Percentiles rank a stretch among this genome's conserved stretches.
Evolutionary conservation across 2,329 filamentous ascomycete genomes (phyloP).

Genomic region (Tolypocladium tropicale): DNA sequence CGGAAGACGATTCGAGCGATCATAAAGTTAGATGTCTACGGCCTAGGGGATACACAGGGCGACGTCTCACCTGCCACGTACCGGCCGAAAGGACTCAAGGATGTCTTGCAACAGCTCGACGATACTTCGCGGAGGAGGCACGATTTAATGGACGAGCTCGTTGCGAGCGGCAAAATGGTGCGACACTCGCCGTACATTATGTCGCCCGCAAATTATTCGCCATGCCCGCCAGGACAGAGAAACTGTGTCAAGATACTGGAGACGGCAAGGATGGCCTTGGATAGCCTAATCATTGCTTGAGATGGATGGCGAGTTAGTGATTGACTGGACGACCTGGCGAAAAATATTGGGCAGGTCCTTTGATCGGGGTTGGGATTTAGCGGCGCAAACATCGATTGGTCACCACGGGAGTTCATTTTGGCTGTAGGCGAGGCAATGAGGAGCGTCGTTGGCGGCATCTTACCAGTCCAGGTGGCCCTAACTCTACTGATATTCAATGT

Average conservation of each 20-base stretch:
- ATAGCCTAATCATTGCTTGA: constrained; percentile 43
- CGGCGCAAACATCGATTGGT: background rate
- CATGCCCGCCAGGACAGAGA: constrained; percentile 22
- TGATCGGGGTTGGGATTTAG: background rate
- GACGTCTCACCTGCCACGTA: constrained; percentile 5
- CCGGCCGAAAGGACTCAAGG: constrained; percentile 39
- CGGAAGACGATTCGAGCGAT: constrained; percentile 41
- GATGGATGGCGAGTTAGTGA: background rate
- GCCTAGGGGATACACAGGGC: constrained; percentile 21
- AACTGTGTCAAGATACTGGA: constrained; percentile 42
- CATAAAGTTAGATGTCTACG: constrained; percentile 48
- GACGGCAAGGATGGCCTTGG: constrained; percentile 42
- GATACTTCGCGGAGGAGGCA: constrained; percentile 38
- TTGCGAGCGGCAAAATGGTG: constrained; percentile 25
- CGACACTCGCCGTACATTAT: constrained; percentile 15
- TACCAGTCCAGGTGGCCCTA: background rate
- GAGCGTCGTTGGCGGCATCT: background rate
- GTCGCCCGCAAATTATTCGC: constrained; percentile 8
- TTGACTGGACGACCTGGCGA: background rate
- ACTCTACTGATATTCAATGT: background rate
- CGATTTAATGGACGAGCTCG: constrained; percentile 34
- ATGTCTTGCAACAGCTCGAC: constrained; percentile 44
- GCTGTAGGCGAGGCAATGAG: background rate
- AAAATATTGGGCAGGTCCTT: background rate
- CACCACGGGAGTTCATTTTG: background rate